Percentiles rank a stretch among this genome's conserved stretches.
Conservation (phyloP, 208 protist genomes). For the Leishmania amazonensis region DNA sequence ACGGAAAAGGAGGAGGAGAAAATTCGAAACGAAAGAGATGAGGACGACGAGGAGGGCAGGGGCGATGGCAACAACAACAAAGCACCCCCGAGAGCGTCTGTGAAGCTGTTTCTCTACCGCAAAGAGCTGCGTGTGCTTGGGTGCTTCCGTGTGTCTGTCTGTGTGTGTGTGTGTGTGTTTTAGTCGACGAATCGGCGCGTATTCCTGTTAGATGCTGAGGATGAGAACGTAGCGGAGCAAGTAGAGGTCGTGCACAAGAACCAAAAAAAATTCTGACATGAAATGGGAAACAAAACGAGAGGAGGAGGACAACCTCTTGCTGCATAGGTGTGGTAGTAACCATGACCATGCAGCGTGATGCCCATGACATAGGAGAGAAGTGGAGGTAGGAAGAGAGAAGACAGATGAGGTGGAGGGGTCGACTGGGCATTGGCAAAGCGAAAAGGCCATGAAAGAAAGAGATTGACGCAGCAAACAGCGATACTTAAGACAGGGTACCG, state of each 20-base stretch:
- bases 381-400: background rate
- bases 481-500: background rate
- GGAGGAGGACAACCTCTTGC: background rate
- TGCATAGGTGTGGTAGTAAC: background rate
- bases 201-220: background rate
- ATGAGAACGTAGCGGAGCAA: background rate
- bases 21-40: background rate
- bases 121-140: background rate
- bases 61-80: background rate
- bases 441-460: background rate
- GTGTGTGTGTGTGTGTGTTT: constrained; percentile 2
- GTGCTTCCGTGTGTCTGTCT: background rate
- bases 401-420: background rate
- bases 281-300: background rate
- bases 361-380: background rate
- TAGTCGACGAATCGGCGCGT: background rate
- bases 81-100: background rate
- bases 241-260: background rate
- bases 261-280: background rate
- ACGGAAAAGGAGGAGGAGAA: background rate
- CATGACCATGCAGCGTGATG: background rate
- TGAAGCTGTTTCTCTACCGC: background rate
- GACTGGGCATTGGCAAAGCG: background rate
- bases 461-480: background rate
- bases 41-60: background rate